Evolutionary conservation across 495 filamentous ascomycete genomes (phyloP), one percentile per base, ranked within the genome.

Genomic region (Neurospora sp.): DNA sequence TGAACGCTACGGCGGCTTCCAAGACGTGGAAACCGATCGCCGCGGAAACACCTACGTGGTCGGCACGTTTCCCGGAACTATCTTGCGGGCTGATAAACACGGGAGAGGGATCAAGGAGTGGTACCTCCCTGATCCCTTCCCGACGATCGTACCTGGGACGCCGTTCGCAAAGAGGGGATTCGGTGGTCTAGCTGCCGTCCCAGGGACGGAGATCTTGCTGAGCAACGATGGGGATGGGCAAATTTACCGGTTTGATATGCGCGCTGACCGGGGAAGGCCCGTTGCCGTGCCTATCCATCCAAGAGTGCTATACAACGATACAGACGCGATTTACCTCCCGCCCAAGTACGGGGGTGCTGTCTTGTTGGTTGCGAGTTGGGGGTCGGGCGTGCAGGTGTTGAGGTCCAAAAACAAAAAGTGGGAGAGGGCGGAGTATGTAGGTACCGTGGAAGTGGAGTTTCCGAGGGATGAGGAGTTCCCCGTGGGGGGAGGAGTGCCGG

Each of bases 261-360:
- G 70, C 9, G 75, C 75, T 0, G 71, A 75, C 0, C 39, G 54
- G 12, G 81, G 80, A 0, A 73, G 37, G 18, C 77, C 78, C 7
- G 72, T 77, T 14, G 39, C 66, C 6, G 78, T 82, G 31, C 78
- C 78, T 1, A 75, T 78, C 5, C 59, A 27, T 0, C 76, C 77
- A 0, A 39, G 75, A 14, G 74, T 72, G n/a, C 31, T 75, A 31
- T 75, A 76, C 39, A 31, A 70, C 37, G 74, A 78, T 39, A 72
- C 73, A 14, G 83, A 83, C 66, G 82, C 80, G 27, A 77, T 83
- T 6, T 81, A 81, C 40, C 73, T 83, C 46, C 82, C 82, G 37
- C 76, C 78, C 1, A 81, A 77, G 73, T 84, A 82, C 69, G 72
- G 73, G 7, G 80, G 81, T 14, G 79, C 54, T 0, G 82, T 83